Evolutionary conservation across 495 filamentous ascomycete genomes (phyloP).

Genomic region (Neurospora cerealis): DNA sequence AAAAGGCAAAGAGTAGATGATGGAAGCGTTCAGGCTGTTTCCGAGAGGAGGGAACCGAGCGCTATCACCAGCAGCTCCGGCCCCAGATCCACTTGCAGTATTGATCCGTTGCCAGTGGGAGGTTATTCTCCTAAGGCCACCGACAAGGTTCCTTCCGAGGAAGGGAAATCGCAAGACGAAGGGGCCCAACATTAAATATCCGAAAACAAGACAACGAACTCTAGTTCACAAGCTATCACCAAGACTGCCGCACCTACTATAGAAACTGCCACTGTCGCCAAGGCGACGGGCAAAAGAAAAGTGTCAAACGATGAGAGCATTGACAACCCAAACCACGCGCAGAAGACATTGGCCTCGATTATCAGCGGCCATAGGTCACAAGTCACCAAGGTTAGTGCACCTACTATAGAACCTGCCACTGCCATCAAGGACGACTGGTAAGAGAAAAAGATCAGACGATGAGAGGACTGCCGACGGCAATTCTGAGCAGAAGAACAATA

Average conservation of each 20-base stretch:
- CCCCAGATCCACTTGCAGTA: too few relatives aligned
- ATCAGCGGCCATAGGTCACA: neutral
- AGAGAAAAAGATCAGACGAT: neutral
- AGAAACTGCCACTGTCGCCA: neutral
- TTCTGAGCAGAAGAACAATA: neutral
- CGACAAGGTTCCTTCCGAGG: too few relatives aligned
- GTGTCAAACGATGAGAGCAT: neutral
- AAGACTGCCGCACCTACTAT: neutral
- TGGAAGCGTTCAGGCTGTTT: neutral
- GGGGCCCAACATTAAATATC: neutral
- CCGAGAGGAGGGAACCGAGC: too few relatives aligned
- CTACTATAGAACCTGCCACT: neutral
- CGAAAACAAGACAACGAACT: neutral
- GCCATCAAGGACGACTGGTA: neutral
- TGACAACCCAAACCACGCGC: neutral
- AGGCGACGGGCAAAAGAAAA: neutral
- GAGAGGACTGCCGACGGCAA: neutral
- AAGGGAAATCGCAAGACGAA: too few relatives aligned
- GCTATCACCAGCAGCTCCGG: too few relatives aligned
- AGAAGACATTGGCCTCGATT: neutral
- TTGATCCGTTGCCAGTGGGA: too few relatives aligned
- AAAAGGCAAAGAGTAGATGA: neutral
- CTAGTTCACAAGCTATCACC: neutral
- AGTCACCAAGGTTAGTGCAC: neutral
- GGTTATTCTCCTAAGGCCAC: too few relatives aligned